Base-by-base conservation (phyloP, 2,329 filamentous ascomycete species). In the Dactylellina leptospora region DNA sequence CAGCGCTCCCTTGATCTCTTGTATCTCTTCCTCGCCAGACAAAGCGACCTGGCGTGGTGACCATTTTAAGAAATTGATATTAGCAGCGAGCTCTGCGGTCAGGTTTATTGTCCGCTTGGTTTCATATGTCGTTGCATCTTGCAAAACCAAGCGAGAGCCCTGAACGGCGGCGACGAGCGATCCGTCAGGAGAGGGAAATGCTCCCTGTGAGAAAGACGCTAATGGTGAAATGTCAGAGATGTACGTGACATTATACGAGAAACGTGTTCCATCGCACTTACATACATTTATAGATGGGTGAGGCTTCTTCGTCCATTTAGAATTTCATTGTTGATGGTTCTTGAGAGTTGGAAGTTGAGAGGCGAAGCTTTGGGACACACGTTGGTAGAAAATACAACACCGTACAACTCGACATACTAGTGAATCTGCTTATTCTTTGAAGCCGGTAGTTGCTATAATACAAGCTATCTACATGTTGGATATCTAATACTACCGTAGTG, bases 101-200 rank as follows among this genome's bases (percentile, higher is more conserved):
- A 77, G 66, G 22, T 74, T 63, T 48, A 75, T 76, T 55, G 74
- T 51, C 36, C 76, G 73, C 58, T 74, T 76, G 33, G 74, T 68
- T 56, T 76, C 74, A 13, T 74, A 74, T 38, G 74, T 76, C 11
- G 61, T 62, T 58, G 74, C 73, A 73, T 74, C 74, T 44, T 76
- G 73, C 9, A 77, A 55, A 20, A 75, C 36, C 16, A 77, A 72
- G 62, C 74, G 73, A 22, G 75, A 74, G 4, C 64, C 73, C 44
- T 75, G 73, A 40, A 77, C 70, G 11, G 75, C 76, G 44, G 76
- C 75, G 59, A 77, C 62, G 22, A 77, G 55, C 47, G 74, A 61
- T 18, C 76, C 76, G 44, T 76, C 74, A 30, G 76, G 76, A 30
- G 76, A 76, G 48, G 76, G 76, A 60, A 74, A 70, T 18, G 76